Evolutionary conservation across 129 eudicot genomes (phyloP).

Genomic region (Escallonia herrerae): DNA sequence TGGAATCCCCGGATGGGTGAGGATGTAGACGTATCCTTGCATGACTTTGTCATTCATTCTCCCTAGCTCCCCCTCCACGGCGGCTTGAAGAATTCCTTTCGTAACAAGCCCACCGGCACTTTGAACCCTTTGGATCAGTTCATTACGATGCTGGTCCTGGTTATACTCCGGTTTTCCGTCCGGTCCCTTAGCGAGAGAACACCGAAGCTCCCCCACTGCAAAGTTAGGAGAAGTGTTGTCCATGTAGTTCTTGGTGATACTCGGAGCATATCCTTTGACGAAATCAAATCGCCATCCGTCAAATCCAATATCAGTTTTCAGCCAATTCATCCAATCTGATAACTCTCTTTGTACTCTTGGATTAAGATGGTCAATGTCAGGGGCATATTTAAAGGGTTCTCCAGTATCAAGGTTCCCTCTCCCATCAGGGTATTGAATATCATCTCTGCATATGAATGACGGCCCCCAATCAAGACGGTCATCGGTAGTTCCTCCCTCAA

Average conservation of each 20-base stretch:
- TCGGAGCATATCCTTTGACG: constrained; percentile 51
- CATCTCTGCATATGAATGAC: constrained; percentile 59
- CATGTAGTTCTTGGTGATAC: constrained; percentile 57
- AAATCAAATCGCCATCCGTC: constrained; percentile 73
- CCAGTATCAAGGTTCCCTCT: constrained; percentile 64
- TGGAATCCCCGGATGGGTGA: constrained; percentile 83
- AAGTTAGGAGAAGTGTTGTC: constrained; percentile 44
- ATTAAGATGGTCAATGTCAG: constrained; percentile 73
- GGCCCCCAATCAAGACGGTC: constrained; percentile 81
- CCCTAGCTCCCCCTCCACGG: constrained; percentile 67
- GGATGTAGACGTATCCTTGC: constrained; percentile 77
- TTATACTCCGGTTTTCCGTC: constrained; percentile 53
- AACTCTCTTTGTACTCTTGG: constrained; percentile 60
- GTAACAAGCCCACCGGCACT: constrained; percentile 40
- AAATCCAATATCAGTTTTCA: constrained; percentile 61
- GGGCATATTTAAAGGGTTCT: constrained; percentile 34
- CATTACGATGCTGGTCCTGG: constrained; percentile 54
- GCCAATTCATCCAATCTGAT: constrained; percentile 84
- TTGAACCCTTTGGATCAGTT: constrained; percentile 37
- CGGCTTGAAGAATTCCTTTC: constrained; percentile 71
- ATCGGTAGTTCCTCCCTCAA: constrained; percentile 70
- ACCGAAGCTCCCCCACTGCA: constrained; percentile 68
- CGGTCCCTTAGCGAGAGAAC: constrained; percentile 20
- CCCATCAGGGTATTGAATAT: constrained; percentile 42
- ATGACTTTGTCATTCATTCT: constrained; percentile 76